These are phyloP conservation scores for Vaccinium myrtillus DNA, from an alignment of 148 eudicot genomes.

Conservation along the genomic window DNA sequence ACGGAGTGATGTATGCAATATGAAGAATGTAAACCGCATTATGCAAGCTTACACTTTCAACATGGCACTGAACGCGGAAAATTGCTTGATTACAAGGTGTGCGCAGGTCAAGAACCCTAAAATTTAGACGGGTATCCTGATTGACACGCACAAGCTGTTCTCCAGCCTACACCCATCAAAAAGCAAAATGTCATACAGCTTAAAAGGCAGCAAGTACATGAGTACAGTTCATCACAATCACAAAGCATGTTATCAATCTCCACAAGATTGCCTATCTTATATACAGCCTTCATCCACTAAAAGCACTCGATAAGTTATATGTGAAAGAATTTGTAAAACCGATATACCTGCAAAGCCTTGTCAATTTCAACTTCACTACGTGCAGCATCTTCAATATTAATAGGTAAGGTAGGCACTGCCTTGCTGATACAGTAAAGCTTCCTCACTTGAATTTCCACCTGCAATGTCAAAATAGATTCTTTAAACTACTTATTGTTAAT, in stretches of 20 bases:
- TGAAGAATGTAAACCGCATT: neutral
- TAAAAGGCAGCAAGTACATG: neutral
- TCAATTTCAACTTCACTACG: constrained; percentile 79
- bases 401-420: constrained; percentile 63
- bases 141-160: constrained; percentile 83
- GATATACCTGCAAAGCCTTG: constrained; percentile 59
- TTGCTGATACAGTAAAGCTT: constrained; percentile 58
- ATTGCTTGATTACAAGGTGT: constrained; percentile 89
- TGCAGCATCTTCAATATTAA: constrained; percentile 87
- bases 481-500: neutral
- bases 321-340: neutral
- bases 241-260: neutral
- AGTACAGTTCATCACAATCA: neutral
- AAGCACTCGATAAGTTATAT: neutral
- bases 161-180: constrained; percentile 60
- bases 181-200: constrained; percentile 4
- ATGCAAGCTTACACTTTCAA: constrained; percentile 50
- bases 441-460: constrained; percentile 87
- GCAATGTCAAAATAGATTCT: constrained; percentile 9
- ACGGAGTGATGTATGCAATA: neutral
- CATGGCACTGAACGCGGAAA: constrained; percentile 63
- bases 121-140: constrained; percentile 87
- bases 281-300: neutral
- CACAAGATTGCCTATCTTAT: neutral
- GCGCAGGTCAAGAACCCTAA: constrained; percentile 77